These are phyloP conservation scores for Cordyceps militaris DNA, from an alignment of 2,329 filamentous ascomycete genomes.

Conservation along the genomic window DNA sequence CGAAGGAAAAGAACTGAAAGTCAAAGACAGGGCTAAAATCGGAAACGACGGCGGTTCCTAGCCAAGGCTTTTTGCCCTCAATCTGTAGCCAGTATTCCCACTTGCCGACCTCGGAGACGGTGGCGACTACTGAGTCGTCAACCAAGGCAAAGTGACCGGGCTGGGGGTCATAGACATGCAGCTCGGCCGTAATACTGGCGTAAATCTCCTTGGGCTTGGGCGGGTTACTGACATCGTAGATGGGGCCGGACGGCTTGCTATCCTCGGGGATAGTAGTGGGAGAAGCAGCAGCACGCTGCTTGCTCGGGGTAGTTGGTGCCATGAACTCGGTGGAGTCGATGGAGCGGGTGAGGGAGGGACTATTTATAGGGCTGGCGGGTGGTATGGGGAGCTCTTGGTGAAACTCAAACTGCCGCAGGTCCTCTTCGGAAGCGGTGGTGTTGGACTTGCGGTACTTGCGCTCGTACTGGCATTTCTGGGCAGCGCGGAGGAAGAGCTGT, in stretches of 20 bases:
- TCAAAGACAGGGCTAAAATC: slow-evolving; percentile 99
- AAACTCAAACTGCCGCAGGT: slow-evolving; percentile 80
- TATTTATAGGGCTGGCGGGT: slow-evolving; percentile 55
- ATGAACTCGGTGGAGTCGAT: slow-evolving; percentile 53
- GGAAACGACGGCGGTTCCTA: slow-evolving; percentile 76
- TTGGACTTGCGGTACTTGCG: slow-evolving; percentile 80
- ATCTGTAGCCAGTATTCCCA: slow-evolving; percentile 98
- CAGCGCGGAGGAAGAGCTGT: slow-evolving; percentile 71
- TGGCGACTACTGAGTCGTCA: slow-evolving; percentile 66
- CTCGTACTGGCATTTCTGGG: slow-evolving; percentile 95
- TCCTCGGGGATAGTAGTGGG: slow-evolving; percentile 23
- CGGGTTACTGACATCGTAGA: slow-evolving; percentile 27
- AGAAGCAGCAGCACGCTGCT: slow-evolving; percentile 37
- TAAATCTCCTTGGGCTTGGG: slow-evolving; percentile 69
- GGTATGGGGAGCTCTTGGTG: slow-evolving; percentile 56
- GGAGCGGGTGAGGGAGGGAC: slow-evolving; percentile 47
- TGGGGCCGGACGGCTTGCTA: slow-evolving; percentile 23
- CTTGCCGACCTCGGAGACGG: slow-evolving; percentile 76
- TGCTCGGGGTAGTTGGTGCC: slow-evolving; percentile 38
- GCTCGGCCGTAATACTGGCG: slow-evolving; percentile 67
- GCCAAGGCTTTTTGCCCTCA: slow-evolving; percentile 68
- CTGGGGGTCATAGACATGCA: slow-evolving; percentile 89
- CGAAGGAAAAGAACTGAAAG: slow-evolving; percentile 97
- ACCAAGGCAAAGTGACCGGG: slow-evolving; percentile 79
- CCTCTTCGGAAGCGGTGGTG: slow-evolving; percentile 71